Evolutionary conservation across 352 stramenopile species (phyloP).

Genomic region (Achlya hypogyna): DNA sequence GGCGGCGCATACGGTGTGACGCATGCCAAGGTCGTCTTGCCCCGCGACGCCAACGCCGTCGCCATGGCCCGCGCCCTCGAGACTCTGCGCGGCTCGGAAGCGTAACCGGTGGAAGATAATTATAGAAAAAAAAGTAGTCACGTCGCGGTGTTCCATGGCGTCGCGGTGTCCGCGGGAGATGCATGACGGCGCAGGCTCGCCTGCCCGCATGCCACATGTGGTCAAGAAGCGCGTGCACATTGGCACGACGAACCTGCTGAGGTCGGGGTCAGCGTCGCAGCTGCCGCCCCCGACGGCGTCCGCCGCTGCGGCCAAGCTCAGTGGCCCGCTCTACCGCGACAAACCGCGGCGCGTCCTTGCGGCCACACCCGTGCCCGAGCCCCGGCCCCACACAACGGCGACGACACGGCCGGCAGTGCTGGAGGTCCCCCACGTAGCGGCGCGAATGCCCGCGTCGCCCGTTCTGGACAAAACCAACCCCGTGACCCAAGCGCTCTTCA

Average conservation of each 20-base stretch:
- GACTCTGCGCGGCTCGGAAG: not conserved
- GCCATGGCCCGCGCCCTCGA: not conserved
- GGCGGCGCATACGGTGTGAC: not conserved
- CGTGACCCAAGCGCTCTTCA: slow-evolving; percentile 22
- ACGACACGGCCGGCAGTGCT: not conserved
- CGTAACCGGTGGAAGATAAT: not conserved
- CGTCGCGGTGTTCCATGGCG: not conserved
- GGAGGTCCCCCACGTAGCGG: not conserved
- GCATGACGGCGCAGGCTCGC: not conserved
- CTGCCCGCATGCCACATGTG: not conserved
- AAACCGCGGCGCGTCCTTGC: no score
- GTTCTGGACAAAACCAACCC: not conserved
- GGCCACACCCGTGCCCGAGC: not conserved
- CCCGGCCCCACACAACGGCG: not conserved
- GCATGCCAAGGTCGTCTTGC: not conserved
- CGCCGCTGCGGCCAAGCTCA: not conserved
- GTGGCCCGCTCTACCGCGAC: not conserved
- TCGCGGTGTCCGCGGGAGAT: slow-evolving; percentile 2
- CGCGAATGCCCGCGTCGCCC: no score
- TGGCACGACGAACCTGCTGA: slow-evolving; percentile 49
- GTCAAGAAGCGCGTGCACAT: slow-evolving; percentile 56
- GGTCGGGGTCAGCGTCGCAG: not conserved
- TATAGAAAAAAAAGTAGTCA: not conserved
- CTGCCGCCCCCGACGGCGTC: not conserved
- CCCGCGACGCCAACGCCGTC: not conserved